A percentile compares a stretch with the other conserved stretches of the same genome.
Conservation (phyloP, 305 asterid genomes). For the Plantago coronopus region DNA sequence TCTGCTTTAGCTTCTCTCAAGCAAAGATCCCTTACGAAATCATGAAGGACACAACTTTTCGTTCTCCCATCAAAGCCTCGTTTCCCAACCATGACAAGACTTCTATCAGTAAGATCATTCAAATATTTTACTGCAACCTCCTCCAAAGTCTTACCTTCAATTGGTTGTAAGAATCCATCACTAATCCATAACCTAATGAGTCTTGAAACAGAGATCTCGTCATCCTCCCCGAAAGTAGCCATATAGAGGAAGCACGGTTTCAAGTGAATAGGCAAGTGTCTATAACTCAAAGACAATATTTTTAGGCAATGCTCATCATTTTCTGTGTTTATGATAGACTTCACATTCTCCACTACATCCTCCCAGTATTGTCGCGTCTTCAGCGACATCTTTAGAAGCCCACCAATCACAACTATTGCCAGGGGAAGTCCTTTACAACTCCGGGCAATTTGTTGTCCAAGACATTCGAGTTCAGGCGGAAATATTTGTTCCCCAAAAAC, state of each 20-base stretch:
- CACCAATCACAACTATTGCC: slow-evolving; percentile 7
- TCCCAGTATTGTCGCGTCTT: neutral
- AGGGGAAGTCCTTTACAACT: slow-evolving; percentile 12
- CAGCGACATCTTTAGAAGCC: neutral
- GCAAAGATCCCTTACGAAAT: slow-evolving; percentile 9
- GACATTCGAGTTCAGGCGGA: neutral
- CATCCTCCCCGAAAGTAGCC: neutral
- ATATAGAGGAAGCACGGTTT: slow-evolving; percentile 11
- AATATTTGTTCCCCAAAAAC: neutral
- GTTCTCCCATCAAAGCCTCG: neutral
- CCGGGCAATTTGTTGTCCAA: slow-evolving; percentile 2
- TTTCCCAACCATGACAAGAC: neutral
- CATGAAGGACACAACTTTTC: slow-evolving; percentile 2
- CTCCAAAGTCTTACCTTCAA: neutral
- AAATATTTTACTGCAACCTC: neutral
- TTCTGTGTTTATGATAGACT: neutral
- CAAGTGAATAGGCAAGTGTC: slow-evolving; percentile 5
- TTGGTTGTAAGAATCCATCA: neutral
- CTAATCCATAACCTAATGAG: neutral
- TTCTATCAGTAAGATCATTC: slow-evolving; percentile 3
- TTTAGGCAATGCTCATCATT: neutral
- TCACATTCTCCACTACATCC: neutral
- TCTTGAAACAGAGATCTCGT: neutral
- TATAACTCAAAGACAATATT: slow-evolving; percentile 7
- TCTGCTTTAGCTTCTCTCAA: slow-evolving; percentile 7